Conservation (phyloP, 2,329 filamentous ascomycete species). For the Hypoxylon sp. region DNA sequence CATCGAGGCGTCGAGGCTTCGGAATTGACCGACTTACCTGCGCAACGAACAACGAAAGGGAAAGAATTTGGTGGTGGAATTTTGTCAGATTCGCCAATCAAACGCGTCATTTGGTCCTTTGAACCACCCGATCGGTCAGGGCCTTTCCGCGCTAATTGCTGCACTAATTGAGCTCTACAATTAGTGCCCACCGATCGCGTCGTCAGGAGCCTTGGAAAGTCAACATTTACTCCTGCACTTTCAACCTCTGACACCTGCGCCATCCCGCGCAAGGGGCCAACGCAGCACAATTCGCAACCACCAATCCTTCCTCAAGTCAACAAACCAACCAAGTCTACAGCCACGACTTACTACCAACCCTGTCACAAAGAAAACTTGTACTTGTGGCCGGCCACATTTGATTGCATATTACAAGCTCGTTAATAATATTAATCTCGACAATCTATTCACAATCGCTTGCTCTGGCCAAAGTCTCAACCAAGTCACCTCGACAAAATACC, state of each 20-base stretch:
- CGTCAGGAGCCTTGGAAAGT: slow-evolving; percentile 39
- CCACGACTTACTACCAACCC: slow-evolving; percentile 33
- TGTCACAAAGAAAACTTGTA: slow-evolving; percentile 44
- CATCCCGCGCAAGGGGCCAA: slow-evolving; percentile 30
- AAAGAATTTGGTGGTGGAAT: slow-evolving; percentile 35
- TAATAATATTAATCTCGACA: slow-evolving; percentile 47
- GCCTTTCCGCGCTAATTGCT: slow-evolving; percentile 36
- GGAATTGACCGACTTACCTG: slow-evolving; percentile 26
- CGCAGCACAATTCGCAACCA: slow-evolving; percentile 20
- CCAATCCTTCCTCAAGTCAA: slow-evolving; percentile 34
- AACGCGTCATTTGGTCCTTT: slow-evolving; percentile 34
- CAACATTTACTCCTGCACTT: slow-evolving; percentile 40
- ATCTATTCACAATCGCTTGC: slow-evolving; percentile 18
- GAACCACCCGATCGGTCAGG: slow-evolving; percentile 31
- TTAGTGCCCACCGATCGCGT: slow-evolving; percentile 36
- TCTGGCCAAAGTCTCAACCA: slow-evolving; percentile 11
- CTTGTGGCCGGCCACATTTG: slow-evolving; percentile 55
- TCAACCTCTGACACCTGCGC: slow-evolving; percentile 39
- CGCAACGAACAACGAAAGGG: slow-evolving; percentile 13
- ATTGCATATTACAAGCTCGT: slow-evolving; percentile 36
- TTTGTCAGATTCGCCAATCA: slow-evolving; percentile 42
- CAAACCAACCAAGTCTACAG: slow-evolving; percentile 35
- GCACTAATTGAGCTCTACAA: slow-evolving; percentile 34
- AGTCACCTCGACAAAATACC: slow-evolving; percentile 16
- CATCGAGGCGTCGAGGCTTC: slow-evolving; percentile 17